These are phyloP conservation scores for Cercospora janseana DNA, from an alignment of 2,329 filamentous ascomycete species.

Conservation along the genomic window DNA sequence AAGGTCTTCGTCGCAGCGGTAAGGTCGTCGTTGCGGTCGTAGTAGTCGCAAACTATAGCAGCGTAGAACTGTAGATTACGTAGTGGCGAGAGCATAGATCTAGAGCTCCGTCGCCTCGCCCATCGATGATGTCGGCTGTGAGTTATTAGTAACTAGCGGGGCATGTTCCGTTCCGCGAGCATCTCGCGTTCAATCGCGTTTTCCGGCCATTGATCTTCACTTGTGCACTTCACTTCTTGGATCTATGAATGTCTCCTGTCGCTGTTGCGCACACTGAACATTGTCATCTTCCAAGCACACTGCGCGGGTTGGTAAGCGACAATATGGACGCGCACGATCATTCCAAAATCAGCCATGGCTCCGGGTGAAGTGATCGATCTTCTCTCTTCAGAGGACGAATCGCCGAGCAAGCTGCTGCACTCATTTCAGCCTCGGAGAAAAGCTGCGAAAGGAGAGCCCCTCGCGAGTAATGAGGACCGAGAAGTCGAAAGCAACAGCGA, in stretches of 20 bases:
- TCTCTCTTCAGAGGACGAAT: slow-evolving; percentile 14
- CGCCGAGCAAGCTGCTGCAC: slow-evolving; percentile 13
- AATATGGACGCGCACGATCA: not conserved
- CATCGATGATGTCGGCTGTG: not conserved
- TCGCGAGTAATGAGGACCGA: no score
- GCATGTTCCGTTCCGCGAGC: not conserved
- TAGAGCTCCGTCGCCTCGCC: no score
- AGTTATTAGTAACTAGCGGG: not conserved
- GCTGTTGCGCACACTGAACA: not conserved
- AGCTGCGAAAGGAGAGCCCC: not conserved
- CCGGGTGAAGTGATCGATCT: slow-evolving; percentile 15
- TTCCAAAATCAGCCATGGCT: not conserved
- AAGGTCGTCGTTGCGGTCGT: no score
- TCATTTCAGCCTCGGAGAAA: slow-evolving; percentile 7
- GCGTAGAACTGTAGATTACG: no score
- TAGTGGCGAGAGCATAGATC: no score
- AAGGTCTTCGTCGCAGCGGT: no score
- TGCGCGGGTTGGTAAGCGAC: not conserved
- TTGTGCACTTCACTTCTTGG: not conserved
- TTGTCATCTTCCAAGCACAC: not conserved
- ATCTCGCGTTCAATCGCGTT: not conserved
- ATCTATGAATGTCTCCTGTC: not conserved
- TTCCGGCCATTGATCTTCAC: not conserved
- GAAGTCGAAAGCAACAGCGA: not conserved
- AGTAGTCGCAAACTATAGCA: no score